phyloP scores from a whole-genome alignment of 2,329 filamentous ascomycete species.

The Ceratocystis ficicola region DNA sequence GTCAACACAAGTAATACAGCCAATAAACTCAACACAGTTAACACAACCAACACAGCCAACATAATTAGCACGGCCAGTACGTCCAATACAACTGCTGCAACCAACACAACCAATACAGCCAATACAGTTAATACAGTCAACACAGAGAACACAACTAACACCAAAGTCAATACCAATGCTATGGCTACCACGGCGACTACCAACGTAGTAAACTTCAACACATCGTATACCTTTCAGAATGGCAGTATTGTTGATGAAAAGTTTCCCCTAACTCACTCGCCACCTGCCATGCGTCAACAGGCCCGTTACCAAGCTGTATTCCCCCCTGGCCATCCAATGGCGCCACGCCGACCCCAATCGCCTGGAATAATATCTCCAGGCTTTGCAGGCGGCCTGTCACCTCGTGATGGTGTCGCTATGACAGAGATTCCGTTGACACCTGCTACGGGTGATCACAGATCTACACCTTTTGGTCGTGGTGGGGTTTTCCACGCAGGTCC shows the following conservation, averaged over 20 bases:
- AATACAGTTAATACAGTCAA: neutral
- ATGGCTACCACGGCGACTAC: slow-evolving; percentile 17
- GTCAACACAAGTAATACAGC: neutral
- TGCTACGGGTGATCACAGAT: slow-evolving; percentile 31
- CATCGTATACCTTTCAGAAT: neutral
- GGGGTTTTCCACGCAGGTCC: slow-evolving; percentile 35
- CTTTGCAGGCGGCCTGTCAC: slow-evolving; percentile 49
- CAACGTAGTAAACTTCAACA: neutral
- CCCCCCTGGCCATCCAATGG: slow-evolving; percentile 40
- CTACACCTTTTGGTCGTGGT: slow-evolving; percentile 29
- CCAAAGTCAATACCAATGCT: neutral
- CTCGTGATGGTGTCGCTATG: slow-evolving; percentile 49
- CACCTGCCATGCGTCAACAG: slow-evolving; percentile 32
- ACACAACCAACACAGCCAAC: neutral
- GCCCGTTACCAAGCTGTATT: slow-evolving; percentile 47
- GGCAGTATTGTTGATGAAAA: slow-evolving; percentile 1
- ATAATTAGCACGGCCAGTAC: neutral
- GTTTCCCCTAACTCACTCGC: slow-evolving; percentile 45
- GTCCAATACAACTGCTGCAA: too few species aligned
- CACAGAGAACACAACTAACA: neutral
- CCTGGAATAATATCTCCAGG: slow-evolving; percentile 52
- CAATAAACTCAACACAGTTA: neutral
- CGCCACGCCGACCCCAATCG: slow-evolving; percentile 40
- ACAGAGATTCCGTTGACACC: slow-evolving; percentile 46
- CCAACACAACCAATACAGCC: slow-evolving; percentile 3